Percentiles rank a stretch among this genome's conserved stretches.
These are phyloP conservation scores for Rubia occidens DNA, from an alignment of 305 asterid species.

Conservation along the genomic window DNA sequence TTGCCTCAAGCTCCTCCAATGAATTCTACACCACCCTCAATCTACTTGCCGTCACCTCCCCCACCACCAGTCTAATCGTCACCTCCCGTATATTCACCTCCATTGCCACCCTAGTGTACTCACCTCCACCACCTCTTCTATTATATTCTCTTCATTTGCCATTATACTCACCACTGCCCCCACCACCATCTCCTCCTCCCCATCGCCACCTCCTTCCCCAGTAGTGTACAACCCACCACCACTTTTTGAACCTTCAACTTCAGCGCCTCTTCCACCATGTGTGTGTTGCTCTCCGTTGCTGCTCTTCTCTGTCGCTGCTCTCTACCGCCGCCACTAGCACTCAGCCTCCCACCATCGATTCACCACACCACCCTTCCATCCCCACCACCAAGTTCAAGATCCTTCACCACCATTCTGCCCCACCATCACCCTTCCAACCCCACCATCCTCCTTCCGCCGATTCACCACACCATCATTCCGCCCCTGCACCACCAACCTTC, in stretches of 20 bases:
- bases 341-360: constrained; percentile 18
- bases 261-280: constrained; percentile 11
- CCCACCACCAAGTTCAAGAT: constrained; percentile 20
- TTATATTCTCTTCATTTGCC: no score
- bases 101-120: no score
- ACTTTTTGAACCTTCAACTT: not conserved
- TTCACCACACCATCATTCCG: constrained; percentile 26
- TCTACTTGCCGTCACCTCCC: no score
- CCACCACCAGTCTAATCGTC: no score
- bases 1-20: no score
- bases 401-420: constrained; percentile 15
- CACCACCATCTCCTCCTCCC: not conserved
- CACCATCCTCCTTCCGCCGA: not conserved
- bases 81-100: no score
- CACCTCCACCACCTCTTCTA: no score
- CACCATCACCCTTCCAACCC: constrained; percentile 15
- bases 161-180: no score
- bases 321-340: constrained; percentile 19
- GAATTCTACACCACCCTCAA: no score
- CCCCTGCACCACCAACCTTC: constrained; percentile 45
- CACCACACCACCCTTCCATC: not conserved
- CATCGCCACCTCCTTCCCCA: constrained; percentile 19
- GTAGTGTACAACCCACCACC: not conserved
- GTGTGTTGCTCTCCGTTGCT: not conserved
- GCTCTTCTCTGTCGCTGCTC: not conserved